These are phyloP conservation scores for Apiospora phragmitis DNA, from an alignment of 2,329 filamentous ascomycete species.

Conservation along the genomic window DNA sequence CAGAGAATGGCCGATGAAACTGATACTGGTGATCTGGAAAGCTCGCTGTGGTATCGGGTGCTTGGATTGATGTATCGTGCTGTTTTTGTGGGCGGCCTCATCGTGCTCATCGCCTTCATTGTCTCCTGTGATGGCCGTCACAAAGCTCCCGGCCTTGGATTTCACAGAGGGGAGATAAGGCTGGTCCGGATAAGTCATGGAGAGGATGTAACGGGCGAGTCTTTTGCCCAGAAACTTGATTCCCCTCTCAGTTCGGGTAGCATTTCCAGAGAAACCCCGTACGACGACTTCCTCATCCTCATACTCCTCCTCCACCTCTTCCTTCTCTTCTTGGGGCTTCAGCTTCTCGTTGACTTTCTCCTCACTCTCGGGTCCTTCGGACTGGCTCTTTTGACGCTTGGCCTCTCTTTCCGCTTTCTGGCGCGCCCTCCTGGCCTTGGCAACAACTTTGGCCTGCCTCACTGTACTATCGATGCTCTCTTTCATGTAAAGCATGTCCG, in stretches of 20 bases:
- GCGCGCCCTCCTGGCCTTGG: slow-evolving; percentile 58
- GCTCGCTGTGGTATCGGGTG: slow-evolving; percentile 43
- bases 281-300: slow-evolving; percentile 87
- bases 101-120: slow-evolving; percentile 45
- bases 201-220: slow-evolving; percentile 85
- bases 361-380: neutral
- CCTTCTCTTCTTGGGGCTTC: slow-evolving; percentile 28
- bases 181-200: slow-evolving; percentile 91
- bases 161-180: slow-evolving; percentile 72
- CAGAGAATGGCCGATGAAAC: slow-evolving; percentile 89
- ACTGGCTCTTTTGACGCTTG: slow-evolving; percentile 20
- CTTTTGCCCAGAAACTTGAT: slow-evolving; percentile 97
- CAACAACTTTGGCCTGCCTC: slow-evolving; percentile 70
- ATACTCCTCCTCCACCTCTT: slow-evolving; percentile 54
- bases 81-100: slow-evolving; percentile 59
- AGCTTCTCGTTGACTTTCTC: slow-evolving; percentile 12
- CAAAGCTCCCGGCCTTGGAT: slow-evolving; percentile 44
- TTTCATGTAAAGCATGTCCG: slow-evolving; percentile 96
- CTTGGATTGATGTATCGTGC: slow-evolving; percentile 52
- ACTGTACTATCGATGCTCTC: slow-evolving; percentile 91
- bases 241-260: slow-evolving; percentile 85
- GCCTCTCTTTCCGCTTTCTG: slow-evolving; percentile 40
- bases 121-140: slow-evolving; percentile 39
- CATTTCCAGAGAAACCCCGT: slow-evolving; percentile 86
- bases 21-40: slow-evolving; percentile 91